Base-by-base conservation (phyloP, 352 stramenopile genomes). In the Phytophthora citrophthora region DNA sequence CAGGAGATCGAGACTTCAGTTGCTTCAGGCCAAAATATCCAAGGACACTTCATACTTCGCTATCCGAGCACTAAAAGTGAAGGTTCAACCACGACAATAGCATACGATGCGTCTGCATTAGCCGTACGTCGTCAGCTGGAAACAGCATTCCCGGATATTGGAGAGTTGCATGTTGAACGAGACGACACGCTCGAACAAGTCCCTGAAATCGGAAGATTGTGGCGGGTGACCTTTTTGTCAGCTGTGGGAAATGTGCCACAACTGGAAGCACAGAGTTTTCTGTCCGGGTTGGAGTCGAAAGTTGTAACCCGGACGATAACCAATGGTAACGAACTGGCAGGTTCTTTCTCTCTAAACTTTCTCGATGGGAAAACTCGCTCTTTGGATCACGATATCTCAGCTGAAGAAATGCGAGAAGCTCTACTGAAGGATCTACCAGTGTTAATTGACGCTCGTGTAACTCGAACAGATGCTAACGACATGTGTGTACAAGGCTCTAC, bases 161-260 rank as follows among this genome's bases (percentile, higher is more conserved):
- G 77, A 1, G 59, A 70, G 3, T 39, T 92, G 0, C 51, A 79
- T 4, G 78, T 94, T 1, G 62, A 91, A 36, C 72, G 77, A 12
- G 71, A 87, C 20, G 86, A 90, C 26, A 67, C 54, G 12, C 61
- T 61, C 13, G 64, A 83, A 50, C 87, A 93, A 56, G 71, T 87
- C 0, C 70, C 80, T 0, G 75, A 93, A 58, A 86, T 90, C 16
- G 84, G 83, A 2, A 76, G 84, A 7, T 66, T 90, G 16, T 99
- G 95, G 94, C 87, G 81, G 1, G 83, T 98, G 20, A 98, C 93
- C 4, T 99, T 98, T 58, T 52, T 83, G 15, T 93, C 85, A 12
- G 79, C 85, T 4, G 80, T 97, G 3, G 93, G 91, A 2, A 87
- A 96, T 58, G 75, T 96, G 1, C 74, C 72, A n/a, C 82, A 85